Evolutionary conservation across 1,139 yeast species (phyloP), one percentile per base, ranked within the genome.

Genomic region (Maudiozyma humilis): DNA sequence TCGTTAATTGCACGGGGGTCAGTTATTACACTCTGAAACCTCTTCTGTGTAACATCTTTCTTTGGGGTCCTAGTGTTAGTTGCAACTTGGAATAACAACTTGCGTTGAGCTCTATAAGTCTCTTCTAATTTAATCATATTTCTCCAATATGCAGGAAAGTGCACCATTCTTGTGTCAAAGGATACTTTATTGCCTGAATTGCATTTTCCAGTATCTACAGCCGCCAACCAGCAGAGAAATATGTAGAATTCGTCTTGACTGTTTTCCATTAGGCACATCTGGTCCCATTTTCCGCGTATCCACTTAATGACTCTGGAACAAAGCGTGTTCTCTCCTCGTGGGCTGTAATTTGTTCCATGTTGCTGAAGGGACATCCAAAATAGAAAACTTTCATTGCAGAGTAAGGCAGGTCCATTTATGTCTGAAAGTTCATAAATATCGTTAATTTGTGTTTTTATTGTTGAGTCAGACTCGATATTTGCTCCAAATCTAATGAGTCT

Each of bases 391-490:
- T 71, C 75, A 38, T 71, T 64, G 42, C 69, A 65, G 1, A 79
- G 46, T 1, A 46, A 31, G 1, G 60, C 55, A 0, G 91, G 89
- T 0, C 89, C 89, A 54, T 72, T 74, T 1, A 78, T 65, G 36
- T 76, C 80, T 0, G 84, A 64, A 13, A 75, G 58, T 36, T 78
- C 82, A 35, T 75, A 62, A 2, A 77, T 45, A 29, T 71, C 72
- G 38, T 72, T 73, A 20, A 78, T 58, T 51, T 73, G 76, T 32
- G 68, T 72, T 1, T 65, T 45, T 4, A 76, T 51, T 0, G 71
- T 59, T 13, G 60, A 61, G 42, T 76, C 79, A 2, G 63, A 44
- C 0, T 65, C 42, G 3, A 42, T 32, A n/a, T 39, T 46, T 0
- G 45, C 41, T 2, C 60, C 49, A 32, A 51, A 51, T 3, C 51